A percentile compares a stretch with the other conserved stretches of the same genome.
These are phyloP conservation scores for Sporothrix pallida DNA, from an alignment of 2,329 filamentous ascomycete species.

Conservation along the genomic window DNA sequence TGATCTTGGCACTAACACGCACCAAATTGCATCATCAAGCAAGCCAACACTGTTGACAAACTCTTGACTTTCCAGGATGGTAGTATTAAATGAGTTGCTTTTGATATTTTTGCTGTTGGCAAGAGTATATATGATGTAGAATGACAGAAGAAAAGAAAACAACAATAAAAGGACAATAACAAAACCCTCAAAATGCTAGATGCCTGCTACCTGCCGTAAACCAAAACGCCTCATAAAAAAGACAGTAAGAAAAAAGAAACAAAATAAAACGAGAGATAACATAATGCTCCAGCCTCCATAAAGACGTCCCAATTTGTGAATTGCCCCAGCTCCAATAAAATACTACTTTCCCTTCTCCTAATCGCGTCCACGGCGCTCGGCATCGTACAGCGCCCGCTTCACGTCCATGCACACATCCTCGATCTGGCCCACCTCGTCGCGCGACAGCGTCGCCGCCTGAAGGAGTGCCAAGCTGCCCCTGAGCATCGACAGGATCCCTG, in stretches of 20 bases:
- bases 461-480: constrained; percentile 64
- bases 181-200: constrained; percentile 18
- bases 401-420: constrained; percentile 83
- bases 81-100: neutral
- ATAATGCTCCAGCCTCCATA: neutral
- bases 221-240: neutral
- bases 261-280: neutral
- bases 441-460: constrained; percentile 63
- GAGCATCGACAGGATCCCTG: constrained; percentile 60
- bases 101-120: constrained; percentile 9
- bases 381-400: constrained; percentile 73
- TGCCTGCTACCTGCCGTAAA: constrained; percentile 11
- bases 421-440: constrained; percentile 70
- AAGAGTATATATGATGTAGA: constrained; percentile 17
- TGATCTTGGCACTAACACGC: too few species aligned
- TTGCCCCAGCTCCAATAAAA: neutral
- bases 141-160: neutral
- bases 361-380: constrained; percentile 63
- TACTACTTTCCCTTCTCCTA: neutral
- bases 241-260: neutral
- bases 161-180: neutral
- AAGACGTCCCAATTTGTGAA: neutral
- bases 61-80: too few species aligned
- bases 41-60: neutral
- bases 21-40: neutral